These are phyloP conservation scores for Rhodotorula diobovata DNA, from an alignment of 768 basidiomycete genomes.

Conservation along the genomic window DNA sequence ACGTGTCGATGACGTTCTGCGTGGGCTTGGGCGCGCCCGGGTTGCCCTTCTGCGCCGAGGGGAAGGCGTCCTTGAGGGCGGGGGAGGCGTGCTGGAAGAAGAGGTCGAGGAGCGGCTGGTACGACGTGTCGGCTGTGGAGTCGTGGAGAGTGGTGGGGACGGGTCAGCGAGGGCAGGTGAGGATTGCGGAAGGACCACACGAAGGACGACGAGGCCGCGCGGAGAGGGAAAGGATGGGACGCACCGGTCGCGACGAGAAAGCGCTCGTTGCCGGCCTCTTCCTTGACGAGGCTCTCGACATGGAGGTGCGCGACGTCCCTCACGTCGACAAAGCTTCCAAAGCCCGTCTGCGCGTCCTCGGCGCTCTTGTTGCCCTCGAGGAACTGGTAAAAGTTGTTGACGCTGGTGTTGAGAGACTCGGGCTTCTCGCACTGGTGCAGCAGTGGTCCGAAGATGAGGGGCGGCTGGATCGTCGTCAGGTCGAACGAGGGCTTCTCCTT, in stretches of 20 bases:
- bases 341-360: constrained; percentile 22
- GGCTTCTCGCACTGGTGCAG: constrained; percentile 48
- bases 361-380: constrained; percentile 34
- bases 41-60: constrained; percentile 10
- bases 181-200: too few species aligned
- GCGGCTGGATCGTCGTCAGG: constrained; percentile 48
- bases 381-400: constrained; percentile 39
- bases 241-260: constrained; percentile 33
- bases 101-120: constrained; percentile 32
- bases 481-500: constrained; percentile 54
- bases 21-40: constrained; percentile 14
- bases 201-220: not conserved
- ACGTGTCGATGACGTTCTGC: constrained; percentile 30
- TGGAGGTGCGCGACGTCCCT: constrained; percentile 48
- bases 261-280: constrained; percentile 38
- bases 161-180: not conserved
- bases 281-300: constrained; percentile 43
- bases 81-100: constrained; percentile 11
- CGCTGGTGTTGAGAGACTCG: constrained; percentile 48
- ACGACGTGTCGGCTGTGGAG: constrained; percentile 20
- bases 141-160: not conserved
- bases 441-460: constrained; percentile 32
- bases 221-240: not conserved
- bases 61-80: constrained; percentile 13
- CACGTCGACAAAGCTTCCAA: constrained; percentile 47